Base-by-base conservation (phyloP, 352 stramenopile genomes). In the Phytopythium delawarense region DNA sequence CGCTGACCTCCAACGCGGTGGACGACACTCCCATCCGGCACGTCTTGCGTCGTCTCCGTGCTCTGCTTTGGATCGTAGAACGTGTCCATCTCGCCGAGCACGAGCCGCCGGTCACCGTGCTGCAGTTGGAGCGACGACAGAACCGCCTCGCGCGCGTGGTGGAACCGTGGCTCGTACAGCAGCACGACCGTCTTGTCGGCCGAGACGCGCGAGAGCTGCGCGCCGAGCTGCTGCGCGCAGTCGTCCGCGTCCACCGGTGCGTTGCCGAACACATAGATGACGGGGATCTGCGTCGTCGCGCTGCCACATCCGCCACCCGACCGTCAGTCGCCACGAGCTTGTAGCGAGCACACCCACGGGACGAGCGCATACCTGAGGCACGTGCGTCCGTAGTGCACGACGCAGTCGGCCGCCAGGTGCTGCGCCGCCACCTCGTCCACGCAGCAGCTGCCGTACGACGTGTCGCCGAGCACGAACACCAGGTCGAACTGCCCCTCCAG, bases 381-480 rank as follows among this genome's bases (percentile, higher is more conserved):
- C 20, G 92, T 96, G 76, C 95, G 91, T 21, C 96, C 96, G 77
- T 97, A 98, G 72, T 99, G 96, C 42, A 98, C 79, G 56, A 99
- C 81, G 63, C 95, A 88, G 78, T 98, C 88, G 0, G 96, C 95
- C 34, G 89, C 66, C 37, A 98, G 79, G 75, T 99, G 96, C 64
- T 97, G 83, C 44, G 95, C 94, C 15, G 91, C 91, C 30, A 99
- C 91, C 72, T 98, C 92, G 73, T 99, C 96, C 40, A 98, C 94
- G 70, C 96, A 98, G 78, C 96, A 98, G 59, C 88, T 96, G 45
- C 89, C 94, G 66, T 98, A 98, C 25, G 94, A 98, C 11, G 96
- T 98, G 70, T 99, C 96, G 23, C 96, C 96, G 16, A 99, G 71
- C 30, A 98, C 82, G 63, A 98, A 98, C 23, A 98, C 78, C 39